phyloP scores from a whole-genome alignment of 768 basidiomycete genomes.

The Phanerodontia chrysosporium region DNA sequence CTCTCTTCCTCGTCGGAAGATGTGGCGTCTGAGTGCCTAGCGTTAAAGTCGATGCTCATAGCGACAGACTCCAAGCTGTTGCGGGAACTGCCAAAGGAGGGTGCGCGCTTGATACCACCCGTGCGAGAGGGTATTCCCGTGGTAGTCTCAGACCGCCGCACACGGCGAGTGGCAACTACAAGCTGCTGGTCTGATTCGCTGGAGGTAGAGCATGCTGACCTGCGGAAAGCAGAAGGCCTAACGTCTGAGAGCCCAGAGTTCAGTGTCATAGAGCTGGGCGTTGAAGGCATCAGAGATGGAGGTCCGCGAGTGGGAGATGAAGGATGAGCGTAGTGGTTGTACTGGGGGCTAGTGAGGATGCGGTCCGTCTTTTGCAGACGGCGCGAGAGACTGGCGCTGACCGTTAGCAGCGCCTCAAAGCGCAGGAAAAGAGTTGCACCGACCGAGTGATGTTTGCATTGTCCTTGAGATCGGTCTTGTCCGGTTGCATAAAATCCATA shows the following conservation, averaged over 20 bases:
- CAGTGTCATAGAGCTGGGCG: slow-evolving; percentile 62
- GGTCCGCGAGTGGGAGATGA: slow-evolving; percentile 32
- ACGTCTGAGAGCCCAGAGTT: slow-evolving; percentile 35
- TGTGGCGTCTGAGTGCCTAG: slow-evolving; percentile 21
- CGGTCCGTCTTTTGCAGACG: slow-evolving; percentile 65
- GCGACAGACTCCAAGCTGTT: slow-evolving; percentile 21
- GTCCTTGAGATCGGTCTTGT: slow-evolving; percentile 43
- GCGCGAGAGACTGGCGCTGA: slow-evolving; percentile 50
- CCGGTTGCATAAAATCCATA: slow-evolving; percentile 75
- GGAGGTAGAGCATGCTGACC: slow-evolving; percentile 35
- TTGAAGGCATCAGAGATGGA: slow-evolving; percentile 51
- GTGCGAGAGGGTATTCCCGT: no score
- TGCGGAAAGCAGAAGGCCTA: slow-evolving; percentile 23
- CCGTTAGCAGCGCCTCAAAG: slow-evolving; percentile 13
- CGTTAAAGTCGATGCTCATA: slow-evolving; percentile 25
- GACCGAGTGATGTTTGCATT: slow-evolving; percentile 62
- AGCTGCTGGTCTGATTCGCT: slow-evolving; percentile 36
- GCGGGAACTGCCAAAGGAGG: slow-evolving; percentile 45
- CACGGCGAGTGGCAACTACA: slow-evolving; percentile 37
- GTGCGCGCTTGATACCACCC: slow-evolving; percentile 46
- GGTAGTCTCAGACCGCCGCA: slow-evolving; percentile 48
- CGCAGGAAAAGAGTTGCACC: slow-evolving; percentile 22
- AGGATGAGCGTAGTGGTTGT: slow-evolving; percentile 54
- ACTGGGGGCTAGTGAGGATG: slow-evolving; percentile 39
- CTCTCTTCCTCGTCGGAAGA: slow-evolving; percentile 81